Conservation (phyloP, 2,329 filamentous ascomycete genomes). For the Sclerotiophoma versabilis region DNA sequence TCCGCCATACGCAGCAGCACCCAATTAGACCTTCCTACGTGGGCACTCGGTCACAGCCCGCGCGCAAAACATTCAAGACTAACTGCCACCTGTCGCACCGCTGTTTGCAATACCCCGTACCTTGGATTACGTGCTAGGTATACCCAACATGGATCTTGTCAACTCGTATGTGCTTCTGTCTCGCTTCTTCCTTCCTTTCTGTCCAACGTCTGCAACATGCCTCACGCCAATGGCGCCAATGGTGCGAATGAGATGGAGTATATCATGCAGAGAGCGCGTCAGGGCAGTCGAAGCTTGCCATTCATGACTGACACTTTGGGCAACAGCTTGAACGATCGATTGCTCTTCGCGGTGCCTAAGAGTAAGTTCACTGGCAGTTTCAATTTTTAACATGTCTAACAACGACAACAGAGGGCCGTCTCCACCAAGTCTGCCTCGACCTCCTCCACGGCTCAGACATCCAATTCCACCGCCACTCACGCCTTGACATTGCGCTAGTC, state of each 20-base stretch:
- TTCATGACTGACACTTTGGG: conserved; percentile 50
- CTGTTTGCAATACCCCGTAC: conserved; percentile 26
- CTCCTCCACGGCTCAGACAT: conserved; percentile 93
- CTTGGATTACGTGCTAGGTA: conserved; percentile 34
- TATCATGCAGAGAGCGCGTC: conserved; percentile 33
- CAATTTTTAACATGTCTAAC: conserved; percentile 14
- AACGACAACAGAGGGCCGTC: conserved; percentile 76
- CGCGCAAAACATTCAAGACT: conserved; percentile 26
- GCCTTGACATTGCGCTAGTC: conserved; percentile 95
- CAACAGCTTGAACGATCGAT: conserved; percentile 84
- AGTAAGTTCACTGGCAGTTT: conserved; percentile 66
- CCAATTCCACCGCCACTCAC: conserved; percentile 92
- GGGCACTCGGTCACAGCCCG: conserved; percentile 31
- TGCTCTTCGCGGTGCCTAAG: conserved; percentile 98
- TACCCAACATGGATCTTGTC: conserved; percentile 51
- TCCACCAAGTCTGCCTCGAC: conserved; percentile 87
- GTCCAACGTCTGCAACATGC: conserved; percentile 26
- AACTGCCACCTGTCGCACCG: conserved; percentile 26
- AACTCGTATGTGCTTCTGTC: conserved; percentile 47
- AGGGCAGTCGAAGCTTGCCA: conserved; percentile 45
- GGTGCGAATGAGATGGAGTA: conserved; percentile 30
- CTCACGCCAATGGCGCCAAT: conserved; percentile 26
- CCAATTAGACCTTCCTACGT: conserved; percentile 39
- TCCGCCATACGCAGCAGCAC: conserved; percentile 16
- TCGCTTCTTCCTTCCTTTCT: conserved; percentile 13